Evolutionary conservation across 768 basidiomycete genomes (phyloP), one percentile per base, ranked within the genome.

Genomic region (Rhodotorula graminis): DNA sequence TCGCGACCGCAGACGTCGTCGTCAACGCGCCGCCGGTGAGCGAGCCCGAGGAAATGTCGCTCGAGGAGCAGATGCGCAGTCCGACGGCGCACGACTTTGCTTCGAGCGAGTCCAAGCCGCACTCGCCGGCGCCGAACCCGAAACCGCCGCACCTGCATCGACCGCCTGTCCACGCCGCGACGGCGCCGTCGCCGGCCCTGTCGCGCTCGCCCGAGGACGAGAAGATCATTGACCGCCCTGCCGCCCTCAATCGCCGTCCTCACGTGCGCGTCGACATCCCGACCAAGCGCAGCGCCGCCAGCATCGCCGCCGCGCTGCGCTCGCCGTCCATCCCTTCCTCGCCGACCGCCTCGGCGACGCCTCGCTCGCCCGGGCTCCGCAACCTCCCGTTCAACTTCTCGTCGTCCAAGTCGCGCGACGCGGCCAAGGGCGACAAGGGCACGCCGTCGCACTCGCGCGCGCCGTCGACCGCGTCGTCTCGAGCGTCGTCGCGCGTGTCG

Each of bases 181-280:
- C 67, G 4, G 65, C 65, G 10, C 69, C 69, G 10, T n/a, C 52
- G 18, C 27, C 64, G 52, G 14, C 21, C 61, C 46, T 25, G 6
- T n/a, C 42, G 12, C 44, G 27, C 11, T 64, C 33, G 12, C 62
- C 66, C 6, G 69, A 70, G 7, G 62, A 65, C 44, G 15, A 27
- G 27, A 62, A 60, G 18, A 65, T 72, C 52, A 40, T 67, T 25
- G 52, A 53, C 52, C 57, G 57, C 9, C 29, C n/a, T 42, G 59
- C 72, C 15, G 49, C 47, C 19, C 67, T 69, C 46, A 33, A 53
- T 14, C 58, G 67, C 2, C n/a, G 61, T 18, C 68, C 72, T 3
- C 67, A 67, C n/a, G 66, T 72, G 27, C 62, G 71, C 18, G 68
- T 73, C 64, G 72, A 69, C 23, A 73, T 69, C 42, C 67, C 72